Evolutionary conservation across 1,284 basidiomycete species (phyloP), one percentile per base, ranked within the genome.

Genomic region (Apiotrichum mycotoxinovorans): DNA sequence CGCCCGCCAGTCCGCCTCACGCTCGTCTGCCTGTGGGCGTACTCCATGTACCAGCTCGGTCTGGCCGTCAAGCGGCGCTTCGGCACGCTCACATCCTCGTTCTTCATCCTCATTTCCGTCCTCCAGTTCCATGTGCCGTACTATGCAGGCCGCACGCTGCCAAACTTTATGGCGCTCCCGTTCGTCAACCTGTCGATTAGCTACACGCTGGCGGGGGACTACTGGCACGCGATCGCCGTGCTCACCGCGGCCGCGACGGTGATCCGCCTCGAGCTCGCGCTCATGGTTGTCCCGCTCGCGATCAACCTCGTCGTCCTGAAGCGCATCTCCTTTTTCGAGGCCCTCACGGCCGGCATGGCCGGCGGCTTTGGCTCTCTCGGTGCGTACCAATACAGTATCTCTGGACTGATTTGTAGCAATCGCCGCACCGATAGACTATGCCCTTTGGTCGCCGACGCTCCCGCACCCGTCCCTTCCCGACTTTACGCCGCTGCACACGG

Each of bases 61-160:
- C 81, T 83, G 42, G 83, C 84, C 1, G 81, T 89, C 4, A 78
- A 81, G 0, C 78, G 78, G 11, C 82, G 86, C 15, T 93, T 86
- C 64, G 88, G 88, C 9, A 73, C 77, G 3, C 70, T 74, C 4
- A 82, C 85, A 0, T 79, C 85, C 5, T 68, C 81, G 10, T 82
- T 85, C 65, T 92, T 87, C 71, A 73, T 84, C 1, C 57, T 91
- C 0, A 70, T 96, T 23, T 85, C 86, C 1, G 82, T 85, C 57
- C 84, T 84, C 0, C 92, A 96, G 72, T 98, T 97, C 71, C 95
- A 98, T 73, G 75, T 93, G 14, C 85, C 87, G 4, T 99, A 92
- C 75, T 98, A 92, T 87, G 88, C 91, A 77, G 85, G 91, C 4
- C 80, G 95, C 46, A 96, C 95, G 0, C 78, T 97, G 17, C 94